Evolutionary conservation across 768 basidiomycete genomes (phyloP), one percentile per base, ranked within the genome.

Genomic region (Auricularia auricula-judae): DNA sequence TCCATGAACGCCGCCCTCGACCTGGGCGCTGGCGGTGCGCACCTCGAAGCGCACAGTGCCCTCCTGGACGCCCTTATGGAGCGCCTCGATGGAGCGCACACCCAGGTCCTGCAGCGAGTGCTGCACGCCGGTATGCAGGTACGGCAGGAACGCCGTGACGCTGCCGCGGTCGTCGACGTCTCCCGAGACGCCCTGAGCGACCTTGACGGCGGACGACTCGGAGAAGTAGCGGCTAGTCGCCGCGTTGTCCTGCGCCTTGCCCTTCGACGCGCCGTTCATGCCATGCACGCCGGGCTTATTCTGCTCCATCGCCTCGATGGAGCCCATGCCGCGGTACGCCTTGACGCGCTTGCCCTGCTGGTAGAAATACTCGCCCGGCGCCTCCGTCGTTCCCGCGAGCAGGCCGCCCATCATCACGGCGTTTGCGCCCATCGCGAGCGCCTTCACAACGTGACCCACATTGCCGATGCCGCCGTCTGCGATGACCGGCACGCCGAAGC

Each of bases 341-440:
- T 99, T 99, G 73, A 98, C 93, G 60, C 97, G 88, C 80, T 97
- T 97, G 67, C 97, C 97, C 68, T 98, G 95, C 72, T 98, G 95
- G 77, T 96, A 99, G 75, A 97, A 98, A 80, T 97, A 99, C 78
- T 98, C 94, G 70, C 97, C 97, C 0, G 97, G 97, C 0, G 94
- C 93, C 75, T 99, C 96, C 67, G 92, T 87, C 42, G 97, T 98
- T 36, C 96, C 96, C 2, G 97, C 97, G 34, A 99, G 81, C 60
- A 98, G 76, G 8, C 93, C 88, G 56, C 97, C 97, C 97, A 99
- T 98, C 97, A 98, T 98, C 63, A 98, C 94, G 3, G 93, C 95
- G 29, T 88, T 87, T 3, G 96, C 97, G 62, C 97, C 97, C 14
- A 98, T 84, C 1, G 94, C 80, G 59, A 98, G 79, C 3, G 97